A percentile compares a stretch with the other conserved stretches of the same genome.
Conservation (phyloP, 768 basidiomycete species). For the Phylloporus rhodoxanthus region DNA sequence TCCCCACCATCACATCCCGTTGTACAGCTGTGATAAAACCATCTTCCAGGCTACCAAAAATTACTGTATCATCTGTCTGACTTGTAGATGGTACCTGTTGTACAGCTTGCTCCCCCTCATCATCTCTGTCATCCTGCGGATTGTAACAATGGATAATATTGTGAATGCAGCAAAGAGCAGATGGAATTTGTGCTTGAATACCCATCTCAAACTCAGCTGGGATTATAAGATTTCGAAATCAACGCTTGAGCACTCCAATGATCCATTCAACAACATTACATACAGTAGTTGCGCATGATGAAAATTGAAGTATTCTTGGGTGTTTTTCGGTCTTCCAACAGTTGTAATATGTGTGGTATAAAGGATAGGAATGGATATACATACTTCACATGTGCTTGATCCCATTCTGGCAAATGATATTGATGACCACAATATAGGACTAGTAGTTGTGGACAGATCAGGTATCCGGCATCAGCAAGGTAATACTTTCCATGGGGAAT, state of each 20-base stretch:
- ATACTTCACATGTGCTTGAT: neutral
- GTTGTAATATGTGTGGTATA: too few relatives aligned
- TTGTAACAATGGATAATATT: conserved; percentile 21
- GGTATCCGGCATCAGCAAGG: conserved; percentile 7
- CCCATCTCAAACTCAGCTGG: conserved; percentile 11
- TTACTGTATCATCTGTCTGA: too few relatives aligned
- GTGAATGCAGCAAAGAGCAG: conserved; percentile 21
- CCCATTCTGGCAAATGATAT: neutral
- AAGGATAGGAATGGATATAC: too few relatives aligned
- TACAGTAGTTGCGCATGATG: conserved; percentile 1
- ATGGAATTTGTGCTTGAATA: conserved; percentile 20
- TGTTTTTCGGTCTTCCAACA: too few relatives aligned
- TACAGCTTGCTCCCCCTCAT: too few relatives aligned
- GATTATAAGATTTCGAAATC: conserved; percentile 15
- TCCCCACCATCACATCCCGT: too few relatives aligned
- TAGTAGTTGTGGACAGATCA: conserved; percentile 22
- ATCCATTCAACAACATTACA: neutral
- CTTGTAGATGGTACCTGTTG: too few relatives aligned
- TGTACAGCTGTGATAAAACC: too few relatives aligned
- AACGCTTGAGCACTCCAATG: neutral
- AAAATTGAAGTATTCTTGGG: neutral
- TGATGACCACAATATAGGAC: conserved; percentile 28
- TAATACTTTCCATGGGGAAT: conserved; percentile 1
- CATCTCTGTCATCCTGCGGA: too few relatives aligned
- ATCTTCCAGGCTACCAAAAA: too few relatives aligned